Evolutionary conservation across 2,329 filamentous ascomycete species (phyloP).

Genomic region (Venturia aucupariae): DNA sequence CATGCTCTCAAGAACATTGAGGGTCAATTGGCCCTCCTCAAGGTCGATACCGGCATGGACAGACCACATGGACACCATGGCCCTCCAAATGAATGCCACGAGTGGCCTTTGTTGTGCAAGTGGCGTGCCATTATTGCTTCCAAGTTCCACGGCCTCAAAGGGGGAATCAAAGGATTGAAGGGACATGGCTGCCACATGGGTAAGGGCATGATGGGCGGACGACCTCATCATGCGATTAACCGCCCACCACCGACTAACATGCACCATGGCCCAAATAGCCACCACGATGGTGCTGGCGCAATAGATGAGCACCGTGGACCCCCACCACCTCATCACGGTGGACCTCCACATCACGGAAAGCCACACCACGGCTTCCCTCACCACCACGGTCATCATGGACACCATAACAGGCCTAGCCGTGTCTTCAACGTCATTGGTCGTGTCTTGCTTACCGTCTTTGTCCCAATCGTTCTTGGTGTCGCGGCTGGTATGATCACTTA

Average conservation of each 20-base stretch:
- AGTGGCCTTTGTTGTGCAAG: conserved; percentile 32
- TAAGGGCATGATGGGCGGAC: conserved; percentile 16
- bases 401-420: conserved; percentile 23
- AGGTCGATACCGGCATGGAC: conserved; percentile 22
- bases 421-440: conserved; percentile 45
- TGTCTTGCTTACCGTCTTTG: conserved; percentile 52
- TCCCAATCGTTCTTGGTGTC: conserved; percentile 61
- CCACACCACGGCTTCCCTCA: conserved; percentile 17
- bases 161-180: conserved; percentile 24
- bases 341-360: conserved; percentile 23
- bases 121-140: conserved; percentile 30
- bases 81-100: conserved; percentile 18
- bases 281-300: conserved; percentile 6
- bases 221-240: conserved; percentile 21
- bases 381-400: conserved; percentile 17
- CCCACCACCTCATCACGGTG: conserved; percentile 6
- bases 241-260: conserved; percentile 17
- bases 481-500: conserved; percentile 59
- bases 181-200: conserved; percentile 26
- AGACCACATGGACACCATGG: neutral
- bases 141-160: conserved; percentile 18
- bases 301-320: conserved; percentile 7
- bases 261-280: conserved; percentile 16
- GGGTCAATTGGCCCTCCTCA: conserved; percentile 30
- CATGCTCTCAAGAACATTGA: conserved; percentile 29